Percentiles rank a stretch among this genome's conserved stretches.
Evolutionary conservation across 805 yeast genomes (phyloP).

Genomic region (Zygotorulaspora florentina): DNA sequence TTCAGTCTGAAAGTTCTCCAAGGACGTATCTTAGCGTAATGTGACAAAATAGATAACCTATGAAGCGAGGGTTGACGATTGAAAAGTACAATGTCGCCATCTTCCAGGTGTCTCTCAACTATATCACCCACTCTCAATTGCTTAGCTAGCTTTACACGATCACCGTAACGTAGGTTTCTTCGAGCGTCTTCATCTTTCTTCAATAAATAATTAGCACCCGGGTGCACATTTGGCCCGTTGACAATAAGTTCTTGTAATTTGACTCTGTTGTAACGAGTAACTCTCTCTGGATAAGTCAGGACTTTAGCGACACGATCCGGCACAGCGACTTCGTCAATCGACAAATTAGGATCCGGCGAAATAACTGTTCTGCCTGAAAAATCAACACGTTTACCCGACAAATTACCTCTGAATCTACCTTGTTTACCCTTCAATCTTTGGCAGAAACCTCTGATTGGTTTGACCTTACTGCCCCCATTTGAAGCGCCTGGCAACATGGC

Average conservation of each 20-base stretch:
- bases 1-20: conserved; percentile 97
- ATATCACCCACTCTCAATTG: conserved; percentile 81
- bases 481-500: conserved; percentile 68
- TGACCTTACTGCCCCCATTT: conserved; percentile 49
- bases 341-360: conserved; percentile 95
- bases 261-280: conserved; percentile 77
- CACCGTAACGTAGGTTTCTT: conserved; percentile 86
- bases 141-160: conserved; percentile 70
- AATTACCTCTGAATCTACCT: conserved; percentile 97
- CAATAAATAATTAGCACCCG: conserved; percentile 92
- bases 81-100: conserved; percentile 92
- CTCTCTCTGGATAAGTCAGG: conserved; percentile 91
- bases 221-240: conserved; percentile 85
- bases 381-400: conserved; percentile 98
- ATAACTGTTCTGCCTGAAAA: conserved; percentile 97
- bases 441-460: conserved; percentile 88
- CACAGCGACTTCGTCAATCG: conserved; percentile 96
- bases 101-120: conserved; percentile 95
- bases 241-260: conserved; percentile 70
- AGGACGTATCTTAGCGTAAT: conserved; percentile 92
- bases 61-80: conserved; percentile 98
- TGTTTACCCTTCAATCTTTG: conserved; percentile 97
- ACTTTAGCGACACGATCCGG: conserved; percentile 96
- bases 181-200: conserved; percentile 82
- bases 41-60: conserved; percentile 88